Base-by-base conservation (phyloP, 2,329 filamentous ascomycete species). In the Epichloe uncinata region DNA sequence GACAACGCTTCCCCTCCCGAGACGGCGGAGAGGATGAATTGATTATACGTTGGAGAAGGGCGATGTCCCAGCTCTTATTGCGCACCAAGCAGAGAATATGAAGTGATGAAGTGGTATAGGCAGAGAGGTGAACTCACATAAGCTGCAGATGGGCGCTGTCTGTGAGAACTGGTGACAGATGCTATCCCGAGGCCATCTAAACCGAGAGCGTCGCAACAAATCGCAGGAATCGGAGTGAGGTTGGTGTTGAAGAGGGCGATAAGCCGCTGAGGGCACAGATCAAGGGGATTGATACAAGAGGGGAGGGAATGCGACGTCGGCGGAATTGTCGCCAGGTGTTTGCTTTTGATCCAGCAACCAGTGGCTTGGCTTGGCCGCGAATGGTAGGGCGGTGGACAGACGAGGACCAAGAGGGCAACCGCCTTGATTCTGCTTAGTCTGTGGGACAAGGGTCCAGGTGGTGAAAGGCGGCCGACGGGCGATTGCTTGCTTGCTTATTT, bases 381-480 rank as follows among this genome's bases (percentile, higher is more conserved):
- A 38, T 37, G 42, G 35, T 30, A 42, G 42, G 42, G 48, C 48
- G 42, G 35, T 49, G 18, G 41, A 33, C 35, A 22, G 37, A 47
- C 35, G 47, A 30, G 33, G 38, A 41, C 41, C n/a, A 20, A 43
- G 22, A 40, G 30, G 22, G 45, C 13, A 8, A 30, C 7, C 15
- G 45, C 9, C 35, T 12, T 12, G 38, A 41, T 37, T 35, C 12
- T 46, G 45, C 34, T 16, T 35, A 26, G 20, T 18, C 42, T 16
- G 47, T 41, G 20, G 18, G 35, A 41, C 49, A 42, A 48, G 52
- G 53, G 54, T 53, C 50, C 54, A 53, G 54, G 55, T 56, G 55
- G 57, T 60, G 55, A 57, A 53, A 54, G 52, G 49, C 42, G 47
- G 38, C 22, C 42, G 36, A 36, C 43, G 18, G 42, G 8, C 42